Percentiles rank a stretch among this genome's conserved stretches.
Conservation (phyloP, 768 basidiomycete genomes). For the Leucosporidium yakuticum region DNA sequence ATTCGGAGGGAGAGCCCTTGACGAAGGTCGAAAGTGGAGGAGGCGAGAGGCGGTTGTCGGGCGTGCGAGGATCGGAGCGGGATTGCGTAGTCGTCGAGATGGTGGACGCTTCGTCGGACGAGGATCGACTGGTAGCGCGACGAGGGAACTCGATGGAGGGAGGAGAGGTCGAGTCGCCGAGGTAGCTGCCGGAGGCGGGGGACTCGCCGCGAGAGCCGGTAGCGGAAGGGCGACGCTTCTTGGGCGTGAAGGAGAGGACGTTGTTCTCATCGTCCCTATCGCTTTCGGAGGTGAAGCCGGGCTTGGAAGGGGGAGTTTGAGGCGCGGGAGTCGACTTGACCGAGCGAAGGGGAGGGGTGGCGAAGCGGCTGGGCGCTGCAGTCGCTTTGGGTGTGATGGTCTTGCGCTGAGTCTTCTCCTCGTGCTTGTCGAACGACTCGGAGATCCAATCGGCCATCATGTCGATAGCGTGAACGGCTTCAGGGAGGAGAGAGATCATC, state of each 20-base stretch:
- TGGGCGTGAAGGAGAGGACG: constrained; percentile 32
- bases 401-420: constrained; percentile 17
- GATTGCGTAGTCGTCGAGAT: background rate
- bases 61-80: background rate
- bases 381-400: background rate
- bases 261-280: constrained; percentile 21
- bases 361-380: background rate
- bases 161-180: background rate
- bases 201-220: background rate
- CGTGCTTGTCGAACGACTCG: constrained; percentile 55
- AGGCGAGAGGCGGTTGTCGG: background rate
- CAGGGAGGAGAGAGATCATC: constrained; percentile 79
- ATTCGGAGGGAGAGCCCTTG: background rate
- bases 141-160: background rate
- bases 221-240: background rate
- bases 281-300: background rate
- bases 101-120: background rate
- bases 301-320: background rate
- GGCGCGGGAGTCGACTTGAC: no score
- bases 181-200: background rate
- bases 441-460: constrained; percentile 89
- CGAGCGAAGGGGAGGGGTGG: background rate
- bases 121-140: background rate
- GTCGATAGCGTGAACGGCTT: constrained; percentile 69
- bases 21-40: background rate